Evolutionary conservation across 257 asterid species (phyloP), one percentile per base, ranked within the genome.

Genomic region (Nemophila menziesii): DNA sequence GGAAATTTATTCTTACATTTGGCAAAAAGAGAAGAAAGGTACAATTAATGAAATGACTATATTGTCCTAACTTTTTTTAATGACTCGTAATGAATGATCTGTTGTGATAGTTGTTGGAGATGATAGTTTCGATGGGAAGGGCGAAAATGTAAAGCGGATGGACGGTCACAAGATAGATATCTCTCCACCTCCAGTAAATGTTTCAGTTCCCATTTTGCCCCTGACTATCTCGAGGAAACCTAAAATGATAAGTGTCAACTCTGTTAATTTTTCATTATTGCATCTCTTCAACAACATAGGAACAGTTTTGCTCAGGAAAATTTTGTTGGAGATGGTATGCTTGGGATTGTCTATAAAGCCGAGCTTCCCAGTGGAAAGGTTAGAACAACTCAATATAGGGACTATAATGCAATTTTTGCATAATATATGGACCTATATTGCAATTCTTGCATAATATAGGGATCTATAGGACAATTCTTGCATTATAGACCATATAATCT

Each of bases 261-360:
- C 76, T 61, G 67, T 41, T 3, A 67, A 65, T 66, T 46, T 53
- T 84, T 63, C 60, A 62, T 78, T 16, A 57, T 89, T 58, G 92
- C 87, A 27, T 67, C 78, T 55, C 98, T 89, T 70, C 96, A 89
- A 48, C 85, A 74, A 58, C 76, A 65, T 61, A 89, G 95, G 20
- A 55, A 81, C 55, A 89, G 95, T 66, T 84, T 89, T 65, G 80
- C 93, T 49, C 82, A 65, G 67, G 87, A 84, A 22, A 81, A 84
- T 69, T 57, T 89, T 44, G 61, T 84, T 16, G 98, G 95, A 62
- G 70, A 56, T 46, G 98, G 94, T 69, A 54, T 54, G 29, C 66
- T 89, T 45, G 95, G 98, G 45, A 34, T 85, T 8, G 92, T 84
- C 38, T 89, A 76, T 58, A 66, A 62, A 70, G 96, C 87, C 3